phyloP scores from a whole-genome alignment of 2,329 filamentous ascomycete genomes.

The Elsinoe batatas region DNA sequence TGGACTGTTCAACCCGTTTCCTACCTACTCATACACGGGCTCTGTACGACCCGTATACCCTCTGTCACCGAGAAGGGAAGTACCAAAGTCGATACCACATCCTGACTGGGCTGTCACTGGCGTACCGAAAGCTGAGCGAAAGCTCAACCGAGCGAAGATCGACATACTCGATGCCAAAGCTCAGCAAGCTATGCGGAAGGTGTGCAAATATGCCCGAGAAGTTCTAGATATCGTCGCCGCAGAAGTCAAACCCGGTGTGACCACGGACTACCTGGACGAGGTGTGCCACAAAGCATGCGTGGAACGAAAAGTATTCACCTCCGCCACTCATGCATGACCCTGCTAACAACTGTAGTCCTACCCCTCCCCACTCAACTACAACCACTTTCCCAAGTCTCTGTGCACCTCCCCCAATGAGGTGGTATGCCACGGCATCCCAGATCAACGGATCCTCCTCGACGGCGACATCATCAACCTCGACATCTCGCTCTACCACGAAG shows the following conservation, averaged over 20 bases:
- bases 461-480: constrained; percentile 97
- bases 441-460: constrained; percentile 74
- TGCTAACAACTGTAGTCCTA: constrained; percentile 55
- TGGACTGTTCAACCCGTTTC: constrained; percentile 13
- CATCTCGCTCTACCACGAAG: constrained; percentile 83
- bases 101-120: constrained; percentile 85
- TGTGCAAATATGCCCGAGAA: constrained; percentile 79
- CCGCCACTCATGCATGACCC: background rate
- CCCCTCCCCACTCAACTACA: constrained; percentile 88
- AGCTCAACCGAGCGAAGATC: constrained; percentile 62
- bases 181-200: constrained; percentile 84
- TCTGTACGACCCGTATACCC: constrained; percentile 21
- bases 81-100: constrained; percentile 69
- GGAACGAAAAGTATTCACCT: constrained; percentile 66
- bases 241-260: constrained; percentile 74
- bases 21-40: constrained; percentile 14
- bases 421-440: constrained; percentile 96
- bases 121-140: constrained; percentile 50
- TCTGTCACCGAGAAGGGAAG: constrained; percentile 57
- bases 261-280: constrained; percentile 89
- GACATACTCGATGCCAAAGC: constrained; percentile 68
- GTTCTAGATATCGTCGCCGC: constrained; percentile 84
- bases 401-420: constrained; percentile 95
- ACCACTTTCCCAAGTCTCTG: constrained; percentile 92
- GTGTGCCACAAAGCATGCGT: constrained; percentile 89